These are phyloP conservation scores for Lactarius trivialis DNA, from an alignment of 768 basidiomycete species.

Conservation along the genomic window DNA sequence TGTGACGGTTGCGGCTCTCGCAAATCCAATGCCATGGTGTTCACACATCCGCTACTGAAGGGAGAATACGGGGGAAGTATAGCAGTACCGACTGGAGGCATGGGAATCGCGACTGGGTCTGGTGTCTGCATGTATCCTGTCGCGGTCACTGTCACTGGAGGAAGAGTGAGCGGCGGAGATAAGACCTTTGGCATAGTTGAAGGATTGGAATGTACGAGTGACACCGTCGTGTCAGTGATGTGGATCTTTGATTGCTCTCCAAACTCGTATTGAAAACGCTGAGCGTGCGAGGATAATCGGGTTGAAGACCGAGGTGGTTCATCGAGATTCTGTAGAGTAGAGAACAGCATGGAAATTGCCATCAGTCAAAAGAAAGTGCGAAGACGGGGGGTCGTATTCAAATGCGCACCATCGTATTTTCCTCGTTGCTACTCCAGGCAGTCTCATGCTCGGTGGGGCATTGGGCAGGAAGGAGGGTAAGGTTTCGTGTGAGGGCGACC, in stretches of 20 bases:
- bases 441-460: background rate
- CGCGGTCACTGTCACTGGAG: background rate
- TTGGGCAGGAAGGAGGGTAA: conserved; percentile 30
- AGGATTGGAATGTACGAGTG: background rate
- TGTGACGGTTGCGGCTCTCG: conserved; percentile 21
- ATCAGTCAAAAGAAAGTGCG: conserved; percentile 8
- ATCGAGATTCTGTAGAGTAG: conserved; percentile 15
- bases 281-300: conserved; percentile 16
- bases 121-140: conserved; percentile 2
- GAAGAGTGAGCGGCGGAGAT: background rate
- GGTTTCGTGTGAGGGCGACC: conserved; percentile 58
- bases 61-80: conserved; percentile 4
- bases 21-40: conserved; percentile 1
- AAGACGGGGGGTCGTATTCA: background rate
- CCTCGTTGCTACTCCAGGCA: conserved; percentile 30
- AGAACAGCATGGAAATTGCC: background rate
- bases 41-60: conserved; percentile 22
- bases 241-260: conserved; percentile 19
- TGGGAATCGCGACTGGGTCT: conserved; percentile 1
- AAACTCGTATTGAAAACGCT: conserved; percentile 9
- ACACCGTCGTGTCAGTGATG: conserved; percentile 28
- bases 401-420: conserved; percentile 37
- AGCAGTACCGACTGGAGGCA: conserved; percentile 2
- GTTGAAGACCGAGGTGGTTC: conserved; percentile 1
- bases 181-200: background rate